A percentile compares a stretch with the other conserved stretches of the same genome.
phyloP scores from a whole-genome alignment of 352 stramenopile species.

The Pythium phragmitis region DNA sequence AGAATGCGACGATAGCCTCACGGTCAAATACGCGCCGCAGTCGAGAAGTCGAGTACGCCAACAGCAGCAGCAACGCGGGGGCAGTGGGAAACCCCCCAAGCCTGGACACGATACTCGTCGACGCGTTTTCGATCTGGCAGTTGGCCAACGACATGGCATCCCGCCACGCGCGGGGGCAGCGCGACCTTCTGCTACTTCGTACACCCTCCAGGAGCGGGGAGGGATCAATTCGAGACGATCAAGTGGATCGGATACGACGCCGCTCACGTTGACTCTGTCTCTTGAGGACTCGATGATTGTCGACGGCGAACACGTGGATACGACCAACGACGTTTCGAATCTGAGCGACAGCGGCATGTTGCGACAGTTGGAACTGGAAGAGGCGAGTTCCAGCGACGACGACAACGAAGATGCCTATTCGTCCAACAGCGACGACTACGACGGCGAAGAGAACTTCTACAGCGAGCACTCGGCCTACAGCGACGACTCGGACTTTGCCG shows the following conservation, averaged over 20 bases:
- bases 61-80: background rate
- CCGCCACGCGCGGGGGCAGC: background rate
- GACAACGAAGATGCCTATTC: slow-evolving; percentile 48
- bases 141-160: background rate
- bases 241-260: background rate
- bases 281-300: slow-evolving; percentile 10
- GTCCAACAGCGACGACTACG: slow-evolving; percentile 67
- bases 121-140: background rate
- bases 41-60: slow-evolving; percentile 7
- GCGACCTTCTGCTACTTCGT: background rate
- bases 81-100: slow-evolving; percentile 12
- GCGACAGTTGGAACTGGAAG: slow-evolving; percentile 52
- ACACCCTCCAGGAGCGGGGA: background rate
- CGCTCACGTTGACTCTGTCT: slow-evolving; percentile 16
- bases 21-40: slow-evolving; percentile 59
- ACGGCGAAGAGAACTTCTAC: slow-evolving; percentile 84
- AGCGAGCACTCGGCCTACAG: slow-evolving; percentile 80
- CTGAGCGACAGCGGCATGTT: slow-evolving; percentile 67
- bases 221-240: slow-evolving; percentile 3
- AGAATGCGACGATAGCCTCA: slow-evolving; percentile 74
- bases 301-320: slow-evolving; percentile 10
- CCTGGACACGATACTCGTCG: background rate
- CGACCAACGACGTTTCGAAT: slow-evolving; percentile 8
- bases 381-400: slow-evolving; percentile 39
- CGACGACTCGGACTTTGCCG: slow-evolving; percentile 67